Evolutionary conservation across 129 eudicot species (phyloP).

Genomic region (Arctium minus): DNA sequence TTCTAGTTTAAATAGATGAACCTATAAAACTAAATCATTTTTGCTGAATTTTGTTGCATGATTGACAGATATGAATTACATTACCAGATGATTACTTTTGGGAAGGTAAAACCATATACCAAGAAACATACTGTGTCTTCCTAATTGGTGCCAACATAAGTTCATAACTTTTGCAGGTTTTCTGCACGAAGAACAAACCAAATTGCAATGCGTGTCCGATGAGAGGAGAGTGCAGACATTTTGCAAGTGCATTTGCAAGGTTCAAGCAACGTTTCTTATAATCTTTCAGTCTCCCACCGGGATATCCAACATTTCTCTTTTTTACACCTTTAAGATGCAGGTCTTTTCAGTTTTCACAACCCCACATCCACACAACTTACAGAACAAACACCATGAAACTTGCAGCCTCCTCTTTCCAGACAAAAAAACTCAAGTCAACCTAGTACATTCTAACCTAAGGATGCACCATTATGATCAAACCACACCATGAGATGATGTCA

Average conservation of each 20-base stretch:
- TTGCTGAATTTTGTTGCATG: not conserved
- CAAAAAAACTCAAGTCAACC: not conserved
- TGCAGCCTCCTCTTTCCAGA: not conserved
- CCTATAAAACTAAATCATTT: not conserved
- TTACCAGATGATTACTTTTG: slow-evolving; percentile 97
- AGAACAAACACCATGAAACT: not conserved
- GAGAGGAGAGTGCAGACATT: slow-evolving; percentile 93
- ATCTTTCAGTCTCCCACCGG: not conserved
- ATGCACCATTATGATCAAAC: not conserved
- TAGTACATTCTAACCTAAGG: not conserved
- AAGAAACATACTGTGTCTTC: not conserved
- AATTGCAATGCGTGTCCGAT: slow-evolving; percentile 94
- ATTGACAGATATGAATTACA: slow-evolving; percentile 81
- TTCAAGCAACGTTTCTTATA: slow-evolving; percentile 10
- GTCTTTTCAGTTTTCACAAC: not conserved
- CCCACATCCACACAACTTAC: not conserved
- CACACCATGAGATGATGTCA: not conserved
- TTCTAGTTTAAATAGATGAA: not conserved
- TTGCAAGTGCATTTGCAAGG: slow-evolving; percentile 94
- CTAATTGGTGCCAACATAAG: not conserved
- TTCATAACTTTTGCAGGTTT: slow-evolving; percentile 56
- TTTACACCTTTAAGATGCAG: not conserved
- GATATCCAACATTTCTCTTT: slow-evolving; percentile 8
- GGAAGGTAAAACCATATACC: slow-evolving; percentile 61
- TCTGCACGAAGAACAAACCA: slow-evolving; percentile 91